Conservation (phyloP, 208 protist genomes). For the Leishmania mexicana region DNA sequence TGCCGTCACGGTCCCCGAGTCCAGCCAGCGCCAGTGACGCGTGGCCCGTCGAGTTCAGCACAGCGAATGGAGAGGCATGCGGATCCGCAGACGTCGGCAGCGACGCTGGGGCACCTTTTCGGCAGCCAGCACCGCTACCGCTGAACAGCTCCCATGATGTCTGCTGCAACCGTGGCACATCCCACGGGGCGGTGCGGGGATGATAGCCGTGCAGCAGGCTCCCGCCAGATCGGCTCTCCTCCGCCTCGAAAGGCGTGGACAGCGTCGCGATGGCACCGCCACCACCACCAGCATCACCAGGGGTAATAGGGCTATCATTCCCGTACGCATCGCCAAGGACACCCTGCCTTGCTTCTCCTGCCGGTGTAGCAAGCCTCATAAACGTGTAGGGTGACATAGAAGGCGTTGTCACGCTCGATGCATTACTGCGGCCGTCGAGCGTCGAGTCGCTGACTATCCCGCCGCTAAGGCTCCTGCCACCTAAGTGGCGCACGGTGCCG, state of each 20-base stretch:
- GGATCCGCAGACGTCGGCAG: background rate
- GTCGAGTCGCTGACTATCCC: background rate
- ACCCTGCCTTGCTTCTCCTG: background rate
- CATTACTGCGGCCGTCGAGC: background rate
- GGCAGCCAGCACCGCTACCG: background rate
- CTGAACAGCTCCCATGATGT: background rate
- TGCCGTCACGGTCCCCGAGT: background rate
- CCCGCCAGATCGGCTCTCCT: background rate
- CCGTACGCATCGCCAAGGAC: background rate
- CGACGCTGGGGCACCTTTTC: background rate
- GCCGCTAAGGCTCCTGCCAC: background rate
- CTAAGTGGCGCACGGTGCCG: background rate
- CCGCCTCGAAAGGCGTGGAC: background rate
- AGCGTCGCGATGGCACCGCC: background rate
- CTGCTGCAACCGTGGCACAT: background rate
- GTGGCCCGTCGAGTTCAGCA: background rate
- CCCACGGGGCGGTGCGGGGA: background rate
- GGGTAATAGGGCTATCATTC: background rate
- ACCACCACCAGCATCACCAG: background rate
- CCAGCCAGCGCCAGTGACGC: background rate
- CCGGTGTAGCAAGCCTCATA: background rate
- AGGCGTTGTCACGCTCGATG: background rate
- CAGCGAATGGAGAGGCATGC: background rate
- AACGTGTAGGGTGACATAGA: background rate
- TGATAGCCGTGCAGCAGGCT: background rate